These are phyloP conservation scores for Hericium erinaceus DNA, from an alignment of 768 basidiomycete genomes.

Conservation along the genomic window DNA sequence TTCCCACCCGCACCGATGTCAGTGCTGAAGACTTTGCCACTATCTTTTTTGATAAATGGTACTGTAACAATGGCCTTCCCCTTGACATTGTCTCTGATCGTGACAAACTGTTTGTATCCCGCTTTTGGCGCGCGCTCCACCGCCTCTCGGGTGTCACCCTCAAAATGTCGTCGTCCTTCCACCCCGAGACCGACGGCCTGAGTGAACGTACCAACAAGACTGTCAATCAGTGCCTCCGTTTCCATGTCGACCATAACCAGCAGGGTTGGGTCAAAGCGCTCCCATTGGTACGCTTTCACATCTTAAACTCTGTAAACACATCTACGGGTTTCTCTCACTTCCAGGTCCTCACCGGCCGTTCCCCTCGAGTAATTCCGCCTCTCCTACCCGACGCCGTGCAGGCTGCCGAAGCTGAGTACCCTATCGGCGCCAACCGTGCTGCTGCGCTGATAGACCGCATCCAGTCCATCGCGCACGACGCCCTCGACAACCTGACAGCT, in stretches of 20 bases:
- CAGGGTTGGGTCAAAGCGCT: conserved; percentile 8
- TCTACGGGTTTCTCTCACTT: conserved; percentile 16
- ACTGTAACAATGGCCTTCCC: conserved; percentile 13
- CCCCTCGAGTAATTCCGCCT: conserved; percentile 13
- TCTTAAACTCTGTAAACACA: conserved; percentile 14
- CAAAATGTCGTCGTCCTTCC: conserved; percentile 23
- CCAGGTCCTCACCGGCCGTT: conserved; percentile 12
- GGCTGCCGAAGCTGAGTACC: neutral
- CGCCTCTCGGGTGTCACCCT: conserved; percentile 19
- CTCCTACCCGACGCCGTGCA: neutral
- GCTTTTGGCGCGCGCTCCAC: conserved; percentile 26
- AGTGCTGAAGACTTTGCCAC: conserved; percentile 1
- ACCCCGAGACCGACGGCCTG: too few species aligned
- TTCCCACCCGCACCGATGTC: neutral
- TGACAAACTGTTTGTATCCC: conserved; percentile 20
- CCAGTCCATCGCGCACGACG: too few species aligned
- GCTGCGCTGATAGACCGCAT: neutral
- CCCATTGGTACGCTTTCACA: conserved; percentile 13
- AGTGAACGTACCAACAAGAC: too few species aligned
- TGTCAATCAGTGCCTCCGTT: conserved; percentile 16
- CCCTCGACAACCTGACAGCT: too few species aligned
- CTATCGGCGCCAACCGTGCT: neutral
- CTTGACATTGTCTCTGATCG: conserved; percentile 8
- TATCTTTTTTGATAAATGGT: conserved; percentile 8
- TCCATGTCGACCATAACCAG: conserved; percentile 12